Evolutionary conservation across 2,329 filamentous ascomycete genomes (phyloP).

Genomic region (Hymenoscyphus albidus): DNA sequence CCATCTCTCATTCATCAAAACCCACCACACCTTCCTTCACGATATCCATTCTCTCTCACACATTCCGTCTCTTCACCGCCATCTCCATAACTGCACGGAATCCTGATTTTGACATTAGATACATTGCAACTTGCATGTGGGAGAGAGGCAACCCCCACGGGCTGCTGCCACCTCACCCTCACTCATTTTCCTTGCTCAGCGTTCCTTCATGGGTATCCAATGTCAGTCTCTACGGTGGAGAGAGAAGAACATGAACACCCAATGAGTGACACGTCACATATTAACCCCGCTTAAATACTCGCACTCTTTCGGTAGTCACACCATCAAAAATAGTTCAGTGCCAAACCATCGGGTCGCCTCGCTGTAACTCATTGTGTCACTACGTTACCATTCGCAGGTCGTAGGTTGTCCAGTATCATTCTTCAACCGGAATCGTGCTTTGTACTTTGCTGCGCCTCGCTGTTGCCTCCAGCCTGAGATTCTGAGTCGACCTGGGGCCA

Average conservation of each 20-base stretch:
- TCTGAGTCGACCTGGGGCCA: not conserved
- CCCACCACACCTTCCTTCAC: not conserved
- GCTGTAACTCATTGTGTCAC: not conserved
- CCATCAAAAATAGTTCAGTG: not conserved
- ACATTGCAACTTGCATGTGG: not conserved
- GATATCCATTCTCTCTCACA: no score
- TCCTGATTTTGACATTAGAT: not conserved
- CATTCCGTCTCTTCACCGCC: not conserved
- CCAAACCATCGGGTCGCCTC: slow-evolving; percentile 6
- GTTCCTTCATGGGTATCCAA: not conserved
- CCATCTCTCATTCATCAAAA: not conserved
- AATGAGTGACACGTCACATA: slow-evolving; percentile 3
- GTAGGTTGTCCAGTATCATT: no score
- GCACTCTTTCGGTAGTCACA: not conserved
- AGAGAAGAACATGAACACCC: not conserved
- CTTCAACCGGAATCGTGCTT: not conserved
- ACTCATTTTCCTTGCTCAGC: not conserved
- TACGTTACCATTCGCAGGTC: not conserved
- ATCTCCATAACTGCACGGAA: not conserved
- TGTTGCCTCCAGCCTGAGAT: not conserved
- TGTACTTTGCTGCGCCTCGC: slow-evolving; percentile 4
- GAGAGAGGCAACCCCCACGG: not conserved
- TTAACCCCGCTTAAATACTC: slow-evolving; percentile 5
- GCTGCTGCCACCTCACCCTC: not conserved
- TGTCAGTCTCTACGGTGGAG: not conserved